Base-by-base conservation (phyloP, 176 grass and related monocot genomes). In the Carex parvula region DNA sequence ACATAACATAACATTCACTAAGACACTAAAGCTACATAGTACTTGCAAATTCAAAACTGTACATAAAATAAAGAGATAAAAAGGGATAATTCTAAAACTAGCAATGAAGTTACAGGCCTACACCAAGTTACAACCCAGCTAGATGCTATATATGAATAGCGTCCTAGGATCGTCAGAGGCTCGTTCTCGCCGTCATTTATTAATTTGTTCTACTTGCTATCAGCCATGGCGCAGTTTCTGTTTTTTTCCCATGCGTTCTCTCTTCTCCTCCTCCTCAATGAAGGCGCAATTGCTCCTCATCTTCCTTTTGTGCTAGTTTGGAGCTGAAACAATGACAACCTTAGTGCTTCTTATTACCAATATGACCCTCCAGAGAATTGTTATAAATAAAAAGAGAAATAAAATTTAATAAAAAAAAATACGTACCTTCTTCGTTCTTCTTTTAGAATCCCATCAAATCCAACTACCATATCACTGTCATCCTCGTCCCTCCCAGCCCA, bases 351-450 rank as follows among this genome's bases (percentile, higher is more conserved):
- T 16, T 14, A 59, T 81, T 52, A 61, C 35, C 60, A 86, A 41
- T 15, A 59, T 71, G 12, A n/a, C 24, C 57, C 58, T 55, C 21
- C 15, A 70, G 5, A 21, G 33, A 56, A 70, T 75, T 66, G 22
- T 24, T 41, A 78, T 81, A 32, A 18, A 2, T 30, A 37, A 17
- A 65, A 48, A 61, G 13, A 85, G 0, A 46, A 46, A 46, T 1
- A 9, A 9, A 8, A 44, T 46, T 6, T 46, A 1, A 46, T 46
- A 9, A 42, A 42, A 7, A 42, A 0, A 59, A 60, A 8, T 54
- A 65, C 22, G 42, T 94, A 98, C 95, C 92, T 94, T 37, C 79
- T 84, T 21, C 61, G 94, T 73, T 98, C 95, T 88, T 98, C 95
- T 64, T 87, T 93, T 13, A 90, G 83, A 80, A 98, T 93, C 37